Base-by-base conservation (phyloP, 768 basidiomycete genomes). In the Trametes cinnabarina region DNA sequence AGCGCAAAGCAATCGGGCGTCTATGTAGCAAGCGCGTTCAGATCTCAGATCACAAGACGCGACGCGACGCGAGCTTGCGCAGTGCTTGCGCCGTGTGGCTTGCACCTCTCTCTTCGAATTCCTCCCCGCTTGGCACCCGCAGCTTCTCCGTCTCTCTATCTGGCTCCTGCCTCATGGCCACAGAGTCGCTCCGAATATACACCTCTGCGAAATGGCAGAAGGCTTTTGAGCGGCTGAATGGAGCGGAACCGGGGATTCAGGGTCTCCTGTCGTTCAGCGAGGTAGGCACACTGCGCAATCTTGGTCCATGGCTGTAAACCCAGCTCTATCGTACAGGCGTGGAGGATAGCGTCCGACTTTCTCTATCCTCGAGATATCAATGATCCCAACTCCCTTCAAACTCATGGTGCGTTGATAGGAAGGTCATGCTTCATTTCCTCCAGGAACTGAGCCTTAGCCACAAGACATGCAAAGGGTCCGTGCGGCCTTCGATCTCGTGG, bases 401-500 rank as follows among this genome's bases (percentile, higher is more conserved):
- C 67, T 34, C 65, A 70, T 49, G 73, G 77, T 69, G 47, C 37
- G 70, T 64, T 25, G 4, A 22, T 19, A 12, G 34, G 5, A 55
- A 41, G 42, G 19, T 32, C 1, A 39, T 15, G 17, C 28, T 60
- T 59, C 48, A 42, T 52, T 63, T 7, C 10, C 14, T 61, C 17
- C 20, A 26, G 65, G 22, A 52, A 55, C 42, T 47, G 37, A 48
- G 46, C 28, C 44, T n/a, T 19, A 32, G 41, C 17, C 23, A 22
- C 23, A 52, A 79, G 84, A 85, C 67, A 72, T 80, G 66, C 74
- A 75, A 23, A 69, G 71, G 35, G 77, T 87, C 5, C 76, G 78
- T 43, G 73, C 72, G 14, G 85, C 88, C 11, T 83, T 90, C 61
- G 81, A 79, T 35, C 62, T 80, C 7, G 74, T 92, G 32, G 82